Percentiles rank a stretch among this genome's conserved stretches.
Conservation (phyloP, 345 rosid genomes). For the Eucalyptus decipiens region DNA sequence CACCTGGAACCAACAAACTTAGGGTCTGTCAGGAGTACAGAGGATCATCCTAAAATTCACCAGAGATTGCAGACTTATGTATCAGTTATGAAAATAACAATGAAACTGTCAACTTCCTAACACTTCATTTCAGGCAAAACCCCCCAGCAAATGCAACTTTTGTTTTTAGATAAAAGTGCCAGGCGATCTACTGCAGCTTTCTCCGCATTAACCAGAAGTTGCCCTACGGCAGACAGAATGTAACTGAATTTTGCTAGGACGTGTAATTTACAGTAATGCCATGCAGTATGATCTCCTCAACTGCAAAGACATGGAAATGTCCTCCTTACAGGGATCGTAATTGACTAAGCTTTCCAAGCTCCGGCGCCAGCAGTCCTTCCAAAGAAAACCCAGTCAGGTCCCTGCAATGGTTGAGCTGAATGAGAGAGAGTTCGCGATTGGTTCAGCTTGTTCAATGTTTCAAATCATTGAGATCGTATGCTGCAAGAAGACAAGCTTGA, state of each 20-base stretch:
- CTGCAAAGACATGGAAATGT: not conserved
- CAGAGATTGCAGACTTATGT: not conserved
- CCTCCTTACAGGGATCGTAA: constrained; percentile 62
- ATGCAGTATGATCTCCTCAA: not conserved
- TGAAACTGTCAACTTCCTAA: not conserved
- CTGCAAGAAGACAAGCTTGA: not conserved
- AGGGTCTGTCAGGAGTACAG: not conserved
- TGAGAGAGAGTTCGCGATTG: not conserved
- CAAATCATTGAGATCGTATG: not conserved
- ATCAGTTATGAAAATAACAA: not conserved
- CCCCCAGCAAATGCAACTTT: not conserved
- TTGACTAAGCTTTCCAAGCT: constrained; percentile 53
- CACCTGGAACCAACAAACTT: not conserved
- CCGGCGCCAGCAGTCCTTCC: constrained; percentile 68
- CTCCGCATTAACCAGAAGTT: not conserved
- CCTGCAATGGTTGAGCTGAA: constrained; percentile 18
- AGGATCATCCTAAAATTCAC: not conserved
- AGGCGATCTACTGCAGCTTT: not conserved
- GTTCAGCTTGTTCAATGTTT: not conserved
- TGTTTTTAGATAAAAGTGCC: not conserved
- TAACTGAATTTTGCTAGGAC: not conserved
- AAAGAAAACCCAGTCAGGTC: constrained; percentile 48
- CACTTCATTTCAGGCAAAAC: not conserved
- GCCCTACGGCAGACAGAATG: not conserved
- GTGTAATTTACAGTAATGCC: not conserved